Conservation (phyloP, 345 rosid genomes). For the Eucalyptus pumila region DNA sequence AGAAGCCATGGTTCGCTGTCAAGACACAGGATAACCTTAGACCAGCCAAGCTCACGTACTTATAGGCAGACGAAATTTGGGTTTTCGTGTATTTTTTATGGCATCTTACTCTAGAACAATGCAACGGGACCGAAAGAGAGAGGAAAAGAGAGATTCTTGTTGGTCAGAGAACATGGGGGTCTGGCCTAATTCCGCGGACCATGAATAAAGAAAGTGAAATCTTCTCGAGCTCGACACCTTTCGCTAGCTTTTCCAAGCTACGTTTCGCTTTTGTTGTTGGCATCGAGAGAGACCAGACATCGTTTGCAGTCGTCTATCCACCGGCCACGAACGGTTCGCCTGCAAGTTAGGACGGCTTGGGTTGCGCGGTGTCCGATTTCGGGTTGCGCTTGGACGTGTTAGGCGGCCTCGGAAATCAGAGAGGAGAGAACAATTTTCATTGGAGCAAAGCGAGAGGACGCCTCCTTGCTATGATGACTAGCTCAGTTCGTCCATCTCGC, state of each 20-base stretch:
- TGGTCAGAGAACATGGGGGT: neutral
- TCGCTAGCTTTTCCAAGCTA: neutral
- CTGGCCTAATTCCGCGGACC: neutral
- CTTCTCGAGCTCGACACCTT: neutral
- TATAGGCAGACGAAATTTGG: neutral
- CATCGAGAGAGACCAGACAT: neutral
- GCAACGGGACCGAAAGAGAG: neutral
- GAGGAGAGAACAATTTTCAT: neutral
- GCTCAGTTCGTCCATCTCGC: no score
- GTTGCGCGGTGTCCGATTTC: neutral
- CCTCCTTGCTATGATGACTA: neutral
- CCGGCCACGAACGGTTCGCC: neutral
- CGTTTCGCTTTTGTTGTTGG: neutral
- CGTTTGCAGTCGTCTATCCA: neutral
- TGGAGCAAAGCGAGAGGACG: neutral
- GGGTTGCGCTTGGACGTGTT: neutral
- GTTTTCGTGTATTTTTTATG: neutral
- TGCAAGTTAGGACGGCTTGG: neutral
- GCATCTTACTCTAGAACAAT: neutral
- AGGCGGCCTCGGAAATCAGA: neutral
- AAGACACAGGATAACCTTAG: neutral
- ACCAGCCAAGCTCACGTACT: neutral
- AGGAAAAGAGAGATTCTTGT: neutral
- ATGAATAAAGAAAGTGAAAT: neutral
- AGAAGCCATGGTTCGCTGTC: neutral